A percentile compares a stretch with the other conserved stretches of the same genome.
Conservation (phyloP, 2,329 filamentous ascomycete genomes). For the Ophioceras dolichostomum region DNA sequence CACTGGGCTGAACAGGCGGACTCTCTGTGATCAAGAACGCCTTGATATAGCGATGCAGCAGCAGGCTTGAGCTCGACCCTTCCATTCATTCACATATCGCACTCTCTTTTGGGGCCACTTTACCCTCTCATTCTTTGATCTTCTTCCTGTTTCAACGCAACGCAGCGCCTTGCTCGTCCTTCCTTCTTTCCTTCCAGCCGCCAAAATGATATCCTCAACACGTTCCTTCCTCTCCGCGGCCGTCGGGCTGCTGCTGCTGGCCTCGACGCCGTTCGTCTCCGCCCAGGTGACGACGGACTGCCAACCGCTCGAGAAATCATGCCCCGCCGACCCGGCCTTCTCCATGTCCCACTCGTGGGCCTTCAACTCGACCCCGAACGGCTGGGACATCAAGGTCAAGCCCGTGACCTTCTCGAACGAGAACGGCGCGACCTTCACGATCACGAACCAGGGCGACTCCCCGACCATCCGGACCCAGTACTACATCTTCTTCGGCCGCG, state of each 20-base stretch:
- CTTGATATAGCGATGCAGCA: too few relatives aligned
- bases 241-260: constrained; percentile 24
- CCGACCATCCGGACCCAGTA: constrained; percentile 70
- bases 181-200: not conserved
- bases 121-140: too few relatives aligned
- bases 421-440: constrained; percentile 59
- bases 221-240: constrained; percentile 17
- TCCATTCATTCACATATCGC: too few relatives aligned
- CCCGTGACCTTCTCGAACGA: constrained; percentile 43
- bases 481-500: constrained; percentile 76
- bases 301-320: constrained; percentile 59
- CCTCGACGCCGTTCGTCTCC: constrained; percentile 26
- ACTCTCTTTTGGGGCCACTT: too few relatives aligned
- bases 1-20: too few relatives aligned
- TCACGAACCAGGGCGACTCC: constrained; percentile 58
- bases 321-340: constrained; percentile 60
- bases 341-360: constrained; percentile 48
- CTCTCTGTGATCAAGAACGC: too few relatives aligned
- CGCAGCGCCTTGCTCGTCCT: not conserved
- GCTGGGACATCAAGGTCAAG: constrained; percentile 61
- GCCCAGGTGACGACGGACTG: constrained; percentile 72
- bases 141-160: too few relatives aligned
- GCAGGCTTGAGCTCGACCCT: too few relatives aligned
- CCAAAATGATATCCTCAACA: constrained; percentile 13
- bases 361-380: constrained; percentile 47